phyloP scores from a whole-genome alignment of 1,284 basidiomycete genomes.

The Kwoniella shivajii region DNA sequence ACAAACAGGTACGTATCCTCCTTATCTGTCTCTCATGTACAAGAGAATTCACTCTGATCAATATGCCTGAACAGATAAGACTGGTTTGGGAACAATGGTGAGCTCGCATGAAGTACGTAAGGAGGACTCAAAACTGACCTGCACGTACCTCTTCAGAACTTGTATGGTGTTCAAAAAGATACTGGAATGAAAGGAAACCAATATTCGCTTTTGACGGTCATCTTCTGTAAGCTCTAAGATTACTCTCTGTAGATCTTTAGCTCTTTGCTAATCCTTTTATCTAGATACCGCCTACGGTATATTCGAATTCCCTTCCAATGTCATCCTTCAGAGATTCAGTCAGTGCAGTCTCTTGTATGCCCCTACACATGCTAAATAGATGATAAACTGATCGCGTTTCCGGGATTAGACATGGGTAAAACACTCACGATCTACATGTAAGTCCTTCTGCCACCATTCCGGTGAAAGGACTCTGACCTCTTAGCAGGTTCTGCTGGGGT shows the following conservation, averaged over 20 bases:
- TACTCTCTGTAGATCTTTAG: background rate
- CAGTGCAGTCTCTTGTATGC: background rate
- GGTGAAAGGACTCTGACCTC: background rate
- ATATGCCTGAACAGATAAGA: conserved; percentile 14
- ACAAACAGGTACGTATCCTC: conserved; percentile 31
- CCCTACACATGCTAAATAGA: background rate
- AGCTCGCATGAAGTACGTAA: background rate
- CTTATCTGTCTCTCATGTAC: too few species aligned
- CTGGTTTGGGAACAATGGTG: conserved; percentile 24
- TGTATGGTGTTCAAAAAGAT: conserved; percentile 39
- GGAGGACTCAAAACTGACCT: background rate
- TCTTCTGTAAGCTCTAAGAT: conserved; percentile 21
- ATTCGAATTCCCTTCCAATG: conserved; percentile 43
- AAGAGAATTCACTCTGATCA: conserved; percentile 8
- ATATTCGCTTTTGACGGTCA: conserved; percentile 41
- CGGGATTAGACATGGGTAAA: conserved; percentile 27
- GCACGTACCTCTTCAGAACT: conserved; percentile 9
- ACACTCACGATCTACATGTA: conserved; percentile 32
- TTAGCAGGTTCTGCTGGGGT: conserved; percentile 28
- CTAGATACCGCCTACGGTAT: conserved; percentile 39
- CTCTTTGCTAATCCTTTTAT: background rate
- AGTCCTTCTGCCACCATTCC: background rate
- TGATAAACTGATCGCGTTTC: background rate
- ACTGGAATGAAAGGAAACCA: conserved; percentile 41
- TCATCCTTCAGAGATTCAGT: conserved; percentile 36